These are phyloP conservation scores for Auricularia auricula-judae DNA, from an alignment of 768 basidiomycete species.

Conservation along the genomic window DNA sequence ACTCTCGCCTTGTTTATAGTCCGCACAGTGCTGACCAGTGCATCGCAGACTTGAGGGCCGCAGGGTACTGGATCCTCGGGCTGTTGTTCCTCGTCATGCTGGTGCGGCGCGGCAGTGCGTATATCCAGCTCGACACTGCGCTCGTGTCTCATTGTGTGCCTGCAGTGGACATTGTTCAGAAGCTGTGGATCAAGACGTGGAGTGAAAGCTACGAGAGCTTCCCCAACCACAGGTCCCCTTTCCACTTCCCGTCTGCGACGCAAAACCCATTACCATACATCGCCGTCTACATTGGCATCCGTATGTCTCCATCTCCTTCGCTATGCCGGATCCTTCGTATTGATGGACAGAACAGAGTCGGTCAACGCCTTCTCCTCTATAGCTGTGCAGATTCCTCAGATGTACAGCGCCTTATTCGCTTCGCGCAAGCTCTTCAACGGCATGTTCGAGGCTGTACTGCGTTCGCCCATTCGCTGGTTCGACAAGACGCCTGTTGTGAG, in stretches of 20 bases:
- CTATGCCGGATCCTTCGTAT: background rate
- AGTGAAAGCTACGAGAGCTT: background rate
- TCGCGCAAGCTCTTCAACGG: slow-evolving; percentile 12
- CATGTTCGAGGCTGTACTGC: slow-evolving; percentile 12
- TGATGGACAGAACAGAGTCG: background rate
- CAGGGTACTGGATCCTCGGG: background rate
- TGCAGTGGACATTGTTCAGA: background rate
- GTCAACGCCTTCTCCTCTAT: background rate
- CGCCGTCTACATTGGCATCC: background rate
- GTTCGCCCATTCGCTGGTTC: slow-evolving; percentile 17
- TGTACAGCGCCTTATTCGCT: slow-evolving; percentile 11
- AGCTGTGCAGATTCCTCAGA: background rate
- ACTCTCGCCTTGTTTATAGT: no score
- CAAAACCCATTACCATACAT: background rate
- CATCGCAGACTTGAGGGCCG: background rate
- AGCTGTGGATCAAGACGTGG: background rate
- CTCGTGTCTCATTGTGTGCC: background rate
- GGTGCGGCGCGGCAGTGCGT: background rate
- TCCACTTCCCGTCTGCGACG: background rate
- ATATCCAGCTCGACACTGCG: background rate
- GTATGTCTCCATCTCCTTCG: background rate
- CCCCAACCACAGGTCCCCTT: background rate
- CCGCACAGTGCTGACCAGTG: no score
- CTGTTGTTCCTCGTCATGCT: background rate
- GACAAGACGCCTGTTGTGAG: slow-evolving; percentile 18